Base-by-base conservation (phyloP, 345 rosid species). In the Rhizophora mangle region DNA sequence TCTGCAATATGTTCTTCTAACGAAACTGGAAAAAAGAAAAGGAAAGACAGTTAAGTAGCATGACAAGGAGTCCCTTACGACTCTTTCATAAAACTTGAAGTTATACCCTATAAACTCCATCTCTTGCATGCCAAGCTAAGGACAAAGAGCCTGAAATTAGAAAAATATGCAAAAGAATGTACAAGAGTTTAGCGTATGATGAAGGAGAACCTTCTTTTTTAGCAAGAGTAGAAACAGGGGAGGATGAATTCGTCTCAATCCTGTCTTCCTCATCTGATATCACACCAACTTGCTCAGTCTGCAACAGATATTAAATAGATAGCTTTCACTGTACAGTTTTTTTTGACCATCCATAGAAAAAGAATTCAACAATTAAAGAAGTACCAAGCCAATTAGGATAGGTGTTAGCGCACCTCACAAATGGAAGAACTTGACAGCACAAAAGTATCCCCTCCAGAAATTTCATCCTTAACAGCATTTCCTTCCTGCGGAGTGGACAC, bases 11-110 rank as follows among this genome's bases (percentile, higher is more conserved):
- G 58, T 8, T 65, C 72, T 31, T 79, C 72, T 27, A 22, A 66
- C 37, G 68, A 57, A 68, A 72, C 74, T 77, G 81, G 37, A 78
- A 72, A 69, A 54, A 69, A 74, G 39, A 20, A 51, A 74, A n/a
- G 79, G 55, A 78, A 67, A 54, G 67, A 72, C 30, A 74, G 47
- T 49, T 5, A 13, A 67, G 68, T 65, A 65, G 63, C 46, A 68
- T 59, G 63, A 72, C 19, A 52, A 47, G 52, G 52, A 59, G 16
- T 27, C n/a, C 78, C 34, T 68, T 60, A 64, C 22, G 5, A 54
- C 1, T 3, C 32, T 43, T 43, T 43, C 49, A 43, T 15, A 43
- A 43, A 3, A 13, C 49, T 39, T 11, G 1, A 43, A 43, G 18
- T 43, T 43, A 43, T 43, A 43, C 16, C 49, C 49, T 39, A 39